Evolutionary conservation across 148 eudicot species (phyloP).

Genomic region (Euryodendron excelsum): DNA sequence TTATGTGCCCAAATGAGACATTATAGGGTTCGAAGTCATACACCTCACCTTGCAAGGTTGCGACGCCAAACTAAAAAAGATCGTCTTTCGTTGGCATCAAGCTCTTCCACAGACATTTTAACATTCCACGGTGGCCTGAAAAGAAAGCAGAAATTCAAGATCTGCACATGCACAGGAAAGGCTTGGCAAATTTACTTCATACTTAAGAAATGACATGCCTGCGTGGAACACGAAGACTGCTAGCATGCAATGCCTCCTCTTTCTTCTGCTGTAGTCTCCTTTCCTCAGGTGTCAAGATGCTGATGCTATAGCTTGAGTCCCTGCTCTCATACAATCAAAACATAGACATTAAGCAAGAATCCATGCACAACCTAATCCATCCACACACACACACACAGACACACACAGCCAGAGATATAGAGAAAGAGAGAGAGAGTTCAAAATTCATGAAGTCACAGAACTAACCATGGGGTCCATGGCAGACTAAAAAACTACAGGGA

Average conservation of each 20-base stretch:
- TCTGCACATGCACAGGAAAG: not conserved
- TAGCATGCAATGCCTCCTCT: conserved; percentile 85
- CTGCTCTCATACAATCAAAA: conserved; percentile 35
- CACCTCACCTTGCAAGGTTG: conserved; percentile 79
- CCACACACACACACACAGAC: not conserved
- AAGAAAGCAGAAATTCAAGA: conserved; percentile 10
- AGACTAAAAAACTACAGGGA: not conserved
- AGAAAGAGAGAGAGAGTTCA: not conserved
- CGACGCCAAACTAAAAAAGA: conserved; percentile 89
- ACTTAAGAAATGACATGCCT: conserved; percentile 40
- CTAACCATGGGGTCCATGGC: not conserved
- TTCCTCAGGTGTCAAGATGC: conserved; percentile 56
- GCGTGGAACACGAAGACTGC: conserved; percentile 92
- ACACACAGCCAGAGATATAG: not conserved
- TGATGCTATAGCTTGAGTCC: conserved; percentile 58
- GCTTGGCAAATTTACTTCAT: not conserved
- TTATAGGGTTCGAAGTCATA: not conserved
- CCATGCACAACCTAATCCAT: not conserved
- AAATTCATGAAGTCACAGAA: not conserved
- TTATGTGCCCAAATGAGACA: not conserved
- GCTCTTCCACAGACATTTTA: conserved; percentile 84
- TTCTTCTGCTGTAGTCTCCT: conserved; percentile 62
- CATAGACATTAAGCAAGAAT: not conserved
- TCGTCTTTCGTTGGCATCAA: conserved; percentile 73
- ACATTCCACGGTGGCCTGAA: conserved; percentile 89